These are phyloP conservation scores for Westerdykella aurantiaca DNA, from an alignment of 2,329 filamentous ascomycete genomes.

Conservation along the genomic window DNA sequence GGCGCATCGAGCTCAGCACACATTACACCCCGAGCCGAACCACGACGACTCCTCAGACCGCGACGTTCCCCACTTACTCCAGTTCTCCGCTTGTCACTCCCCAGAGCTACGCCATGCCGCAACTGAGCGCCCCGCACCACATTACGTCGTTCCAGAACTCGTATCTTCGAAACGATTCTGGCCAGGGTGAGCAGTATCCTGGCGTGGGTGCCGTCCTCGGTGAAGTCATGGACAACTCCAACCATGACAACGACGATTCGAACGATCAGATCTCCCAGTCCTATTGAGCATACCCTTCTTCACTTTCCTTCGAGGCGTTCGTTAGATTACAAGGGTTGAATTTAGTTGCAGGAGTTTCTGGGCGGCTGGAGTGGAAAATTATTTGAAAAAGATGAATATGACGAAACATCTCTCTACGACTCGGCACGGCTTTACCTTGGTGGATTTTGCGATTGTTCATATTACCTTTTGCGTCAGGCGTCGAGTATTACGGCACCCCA, in stretches of 20 bases:
- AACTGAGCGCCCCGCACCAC: slow-evolving; percentile 38
- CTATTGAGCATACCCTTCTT: slow-evolving; percentile 15
- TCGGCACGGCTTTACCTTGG: slow-evolving; percentile 12
- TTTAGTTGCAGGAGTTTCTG: slow-evolving; percentile 4
- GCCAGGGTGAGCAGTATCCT: slow-evolving; percentile 32
- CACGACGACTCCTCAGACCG: slow-evolving; percentile 35
- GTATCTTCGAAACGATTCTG: slow-evolving; percentile 34
- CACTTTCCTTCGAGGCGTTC: slow-evolving; percentile 5
- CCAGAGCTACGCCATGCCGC: slow-evolving; percentile 32
- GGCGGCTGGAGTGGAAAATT: slow-evolving; percentile 7
- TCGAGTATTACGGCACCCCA: slow-evolving; percentile 11
- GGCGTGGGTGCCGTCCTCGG: slow-evolving; percentile 32
- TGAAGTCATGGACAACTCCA: slow-evolving; percentile 32
- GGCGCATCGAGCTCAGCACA: slow-evolving; percentile 39
- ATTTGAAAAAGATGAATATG: slow-evolving; percentile 7
- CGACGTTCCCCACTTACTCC: slow-evolving; percentile 38
- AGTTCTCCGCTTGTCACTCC: slow-evolving; percentile 37
- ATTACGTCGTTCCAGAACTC: slow-evolving; percentile 34
- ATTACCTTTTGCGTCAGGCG: slow-evolving; percentile 9
- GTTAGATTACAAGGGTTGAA: slow-evolving; percentile 1
- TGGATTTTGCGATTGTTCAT: slow-evolving; percentile 18
- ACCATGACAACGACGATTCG: slow-evolving; percentile 29
- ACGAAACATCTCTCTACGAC: slow-evolving; percentile 9
- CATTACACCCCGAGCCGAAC: slow-evolving; percentile 34
- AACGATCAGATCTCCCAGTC: slow-evolving; percentile 20